Evolutionary conservation across 169 alveolate genomes (phyloP).

Genomic region (Plasmodium vivax): DNA sequence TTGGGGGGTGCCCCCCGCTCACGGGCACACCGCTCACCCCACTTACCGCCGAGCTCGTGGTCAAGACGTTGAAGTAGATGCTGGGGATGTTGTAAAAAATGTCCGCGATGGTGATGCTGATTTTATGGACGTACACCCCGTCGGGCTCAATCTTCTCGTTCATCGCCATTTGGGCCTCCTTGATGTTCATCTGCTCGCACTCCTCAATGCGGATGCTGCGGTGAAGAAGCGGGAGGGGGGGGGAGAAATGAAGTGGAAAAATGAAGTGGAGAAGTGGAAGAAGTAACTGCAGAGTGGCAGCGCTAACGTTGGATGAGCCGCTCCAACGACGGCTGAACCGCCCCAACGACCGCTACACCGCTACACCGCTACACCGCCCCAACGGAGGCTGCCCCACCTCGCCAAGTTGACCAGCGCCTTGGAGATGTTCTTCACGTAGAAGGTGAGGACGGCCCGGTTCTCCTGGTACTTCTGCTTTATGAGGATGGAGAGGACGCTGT

Average conservation of each 20-base stretch:
- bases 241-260: not conserved
- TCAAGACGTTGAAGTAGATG: constrained; percentile 18
- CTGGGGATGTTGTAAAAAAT: constrained; percentile 60
- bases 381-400: constrained; percentile 2
- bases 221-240: not conserved
- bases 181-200: constrained; percentile 45
- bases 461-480: constrained; percentile 61
- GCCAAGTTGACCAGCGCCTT: constrained; percentile 5
- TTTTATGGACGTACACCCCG: constrained; percentile 20
- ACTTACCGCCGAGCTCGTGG: constrained; percentile 24
- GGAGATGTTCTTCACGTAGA: constrained; percentile 60
- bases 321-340: not conserved
- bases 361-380: not conserved
- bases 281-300: not conserved
- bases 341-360: not conserved
- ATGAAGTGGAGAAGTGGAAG: not conserved
- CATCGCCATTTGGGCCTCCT: constrained; percentile 27
- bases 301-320: not conserved
- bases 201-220: constrained; percentile 41
- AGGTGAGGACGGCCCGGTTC: constrained; percentile 18
- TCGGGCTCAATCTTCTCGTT: constrained; percentile 43
- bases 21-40: too few species aligned
- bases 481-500: constrained; percentile 17
- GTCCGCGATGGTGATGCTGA: constrained; percentile 16
- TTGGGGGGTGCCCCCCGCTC: too few species aligned